Evolutionary conservation across 169 alveolate genomes (phyloP).

Genomic region (Perkinsus chesapeaki): DNA sequence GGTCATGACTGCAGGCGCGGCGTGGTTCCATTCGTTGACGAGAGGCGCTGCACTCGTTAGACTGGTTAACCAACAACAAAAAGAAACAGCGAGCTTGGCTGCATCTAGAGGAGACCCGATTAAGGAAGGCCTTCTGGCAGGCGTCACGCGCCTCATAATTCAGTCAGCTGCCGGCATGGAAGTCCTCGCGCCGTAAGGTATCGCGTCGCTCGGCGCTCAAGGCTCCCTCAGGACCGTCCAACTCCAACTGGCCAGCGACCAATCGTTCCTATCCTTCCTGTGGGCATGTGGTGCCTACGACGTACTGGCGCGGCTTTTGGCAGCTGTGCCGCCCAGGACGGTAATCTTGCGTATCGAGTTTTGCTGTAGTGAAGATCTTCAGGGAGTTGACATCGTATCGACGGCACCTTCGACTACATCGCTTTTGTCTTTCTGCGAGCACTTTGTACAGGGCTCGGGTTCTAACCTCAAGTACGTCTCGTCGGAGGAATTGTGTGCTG

Average conservation of each 20-base stretch:
- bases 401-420: not conserved
- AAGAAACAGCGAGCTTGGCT: not conserved
- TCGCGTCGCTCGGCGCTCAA: not conserved
- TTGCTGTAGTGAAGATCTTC: not conserved
- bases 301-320: not conserved
- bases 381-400: not conserved
- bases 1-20: not conserved
- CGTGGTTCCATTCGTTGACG: not conserved
- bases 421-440: not conserved
- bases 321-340: not conserved
- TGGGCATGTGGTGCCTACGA: not conserved
- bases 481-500: not conserved
- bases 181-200: not conserved
- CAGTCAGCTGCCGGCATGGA: not conserved
- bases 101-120: not conserved
- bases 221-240: not conserved
- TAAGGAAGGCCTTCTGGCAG: not conserved
- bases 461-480: not conserved
- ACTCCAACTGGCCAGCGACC: not conserved
- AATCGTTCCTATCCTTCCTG: not conserved
- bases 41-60: not conserved
- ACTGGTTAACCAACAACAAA: not conserved
- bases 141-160: slow-evolving; percentile 5
- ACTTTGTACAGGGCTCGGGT: not conserved
- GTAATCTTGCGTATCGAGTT: not conserved